Percentiles rank a stretch among this genome's conserved stretches.
These are phyloP conservation scores for Thoreauomyces humboldtii DNA, from an alignment of 192 early-diverging fungal species.

Conservation along the genomic window DNA sequence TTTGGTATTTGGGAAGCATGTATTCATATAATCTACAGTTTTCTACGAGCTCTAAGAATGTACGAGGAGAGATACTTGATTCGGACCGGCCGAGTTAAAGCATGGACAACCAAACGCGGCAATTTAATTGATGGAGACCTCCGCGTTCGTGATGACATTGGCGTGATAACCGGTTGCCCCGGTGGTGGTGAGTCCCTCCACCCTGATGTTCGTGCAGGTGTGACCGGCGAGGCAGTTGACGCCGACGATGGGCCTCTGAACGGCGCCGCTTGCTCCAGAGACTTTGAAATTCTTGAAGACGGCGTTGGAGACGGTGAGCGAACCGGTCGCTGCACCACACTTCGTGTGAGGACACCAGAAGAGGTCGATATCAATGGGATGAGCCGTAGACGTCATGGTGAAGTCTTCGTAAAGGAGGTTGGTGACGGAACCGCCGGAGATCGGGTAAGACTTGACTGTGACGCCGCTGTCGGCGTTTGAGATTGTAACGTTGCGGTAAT, in stretches of 20 bases:
- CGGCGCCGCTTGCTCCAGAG: background rate
- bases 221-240: background rate
- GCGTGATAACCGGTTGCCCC: no score
- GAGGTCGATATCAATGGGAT: constrained; percentile 10
- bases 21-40: no score
- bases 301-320: constrained; percentile 16
- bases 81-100: no score
- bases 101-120: no score
- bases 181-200: no score
- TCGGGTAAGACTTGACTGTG: constrained; percentile 14
- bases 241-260: background rate
- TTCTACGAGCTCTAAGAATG: no score
- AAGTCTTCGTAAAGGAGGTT: constrained; percentile 26
- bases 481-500: constrained; percentile 19
- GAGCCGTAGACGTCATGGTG: constrained; percentile 1
- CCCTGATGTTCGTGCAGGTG: background rate
- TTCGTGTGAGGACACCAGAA: constrained; percentile 9
- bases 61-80: no score
- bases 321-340: constrained; percentile 9
- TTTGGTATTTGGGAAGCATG: no score
- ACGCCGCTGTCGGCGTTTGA: constrained; percentile 18
- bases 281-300: constrained; percentile 9
- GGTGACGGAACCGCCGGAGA: constrained; percentile 8
- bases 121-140: no score
- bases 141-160: no score